Conservation (phyloP, 225 moss, liverwort and hornwort species). For the Bryum argenteum region DNA sequence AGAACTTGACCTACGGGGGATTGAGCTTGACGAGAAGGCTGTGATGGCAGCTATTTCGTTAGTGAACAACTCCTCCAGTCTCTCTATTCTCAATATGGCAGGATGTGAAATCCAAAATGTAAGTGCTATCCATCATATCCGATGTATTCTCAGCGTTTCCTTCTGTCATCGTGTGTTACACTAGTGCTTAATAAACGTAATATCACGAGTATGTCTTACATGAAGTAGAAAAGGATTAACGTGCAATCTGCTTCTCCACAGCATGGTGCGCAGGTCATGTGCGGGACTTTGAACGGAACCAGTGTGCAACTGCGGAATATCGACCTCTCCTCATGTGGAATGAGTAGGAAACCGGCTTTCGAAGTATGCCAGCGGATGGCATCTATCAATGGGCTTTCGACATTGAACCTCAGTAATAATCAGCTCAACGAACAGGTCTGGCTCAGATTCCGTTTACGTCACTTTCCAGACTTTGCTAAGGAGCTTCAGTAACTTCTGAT, state of each 20-base stretch:
- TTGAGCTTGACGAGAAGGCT: conserved; percentile 84
- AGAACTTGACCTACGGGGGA: conserved; percentile 79
- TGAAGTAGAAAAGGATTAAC: conserved; percentile 1
- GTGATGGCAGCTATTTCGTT: conserved; percentile 56
- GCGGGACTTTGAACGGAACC: conserved; percentile 51
- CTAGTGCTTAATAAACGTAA: not conserved
- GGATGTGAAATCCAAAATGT: conserved; percentile 80
- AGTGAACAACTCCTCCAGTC: conserved; percentile 71
- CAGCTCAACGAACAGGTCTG: conserved; percentile 65
- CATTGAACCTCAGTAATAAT: conserved; percentile 77
- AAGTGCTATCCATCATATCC: conserved; percentile 29
- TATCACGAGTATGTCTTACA: not conserved
- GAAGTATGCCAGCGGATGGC: conserved; percentile 59
- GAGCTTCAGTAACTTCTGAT: not conserved
- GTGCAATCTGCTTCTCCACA: conserved; percentile 41
- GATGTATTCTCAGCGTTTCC: conserved; percentile 13
- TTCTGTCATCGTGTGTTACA: not conserved
- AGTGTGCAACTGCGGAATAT: conserved; percentile 63
- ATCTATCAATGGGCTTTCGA: conserved; percentile 66
- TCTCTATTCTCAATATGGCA: conserved; percentile 69
- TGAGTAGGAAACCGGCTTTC: conserved; percentile 60
- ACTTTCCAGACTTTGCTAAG: conserved; percentile 14
- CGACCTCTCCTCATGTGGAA: conserved; percentile 72
- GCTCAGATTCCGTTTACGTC: not conserved
- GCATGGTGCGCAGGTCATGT: conserved; percentile 82